Conservation (phyloP, 1,284 basidiomycete species). For the Cutaneotrichosporon daszewskae region DNA sequence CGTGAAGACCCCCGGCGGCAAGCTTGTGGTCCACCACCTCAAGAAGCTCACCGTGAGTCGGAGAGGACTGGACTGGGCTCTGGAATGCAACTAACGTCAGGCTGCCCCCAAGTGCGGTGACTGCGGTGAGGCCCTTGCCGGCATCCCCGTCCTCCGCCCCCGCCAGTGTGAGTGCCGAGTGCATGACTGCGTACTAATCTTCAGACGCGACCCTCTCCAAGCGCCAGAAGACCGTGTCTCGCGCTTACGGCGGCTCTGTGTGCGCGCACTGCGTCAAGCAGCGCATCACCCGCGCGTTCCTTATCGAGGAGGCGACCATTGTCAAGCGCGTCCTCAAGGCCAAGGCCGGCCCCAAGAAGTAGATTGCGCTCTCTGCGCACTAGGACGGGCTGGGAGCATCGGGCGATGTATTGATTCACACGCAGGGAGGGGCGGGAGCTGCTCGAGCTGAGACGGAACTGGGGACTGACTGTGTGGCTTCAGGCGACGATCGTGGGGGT, state of each 20-base stretch:
- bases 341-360: slow-evolving; percentile 50
- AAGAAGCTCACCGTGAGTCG: slow-evolving; percentile 49
- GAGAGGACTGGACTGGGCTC: neutral
- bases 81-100: too few species aligned
- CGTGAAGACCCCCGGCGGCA: slow-evolving; percentile 80
- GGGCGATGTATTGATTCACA: slow-evolving; percentile 26
- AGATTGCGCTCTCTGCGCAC: slow-evolving; percentile 20
- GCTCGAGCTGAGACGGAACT: neutral
- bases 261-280: slow-evolving; percentile 89
- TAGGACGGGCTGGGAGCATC: slow-evolving; percentile 10
- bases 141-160: slow-evolving; percentile 88
- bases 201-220: slow-evolving; percentile 81
- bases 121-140: slow-evolving; percentile 83
- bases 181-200: neutral
- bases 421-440: slow-evolving; percentile 2
- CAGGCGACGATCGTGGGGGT: neutral
- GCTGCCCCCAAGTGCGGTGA: slow-evolving; percentile 92
- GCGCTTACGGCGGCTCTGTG: slow-evolving; percentile 92
- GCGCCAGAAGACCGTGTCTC: slow-evolving; percentile 86
- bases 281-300: slow-evolving; percentile 94
- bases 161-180: slow-evolving; percentile 56
- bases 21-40: slow-evolving; percentile 50
- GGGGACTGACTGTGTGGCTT: neutral
- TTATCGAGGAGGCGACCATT: slow-evolving; percentile 99
- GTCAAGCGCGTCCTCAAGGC: slow-evolving; percentile 99